Evolutionary conservation across 208 protist genomes (phyloP), one percentile per base, ranked within the genome.

Genomic region (Trypanosoma cruzi): DNA sequence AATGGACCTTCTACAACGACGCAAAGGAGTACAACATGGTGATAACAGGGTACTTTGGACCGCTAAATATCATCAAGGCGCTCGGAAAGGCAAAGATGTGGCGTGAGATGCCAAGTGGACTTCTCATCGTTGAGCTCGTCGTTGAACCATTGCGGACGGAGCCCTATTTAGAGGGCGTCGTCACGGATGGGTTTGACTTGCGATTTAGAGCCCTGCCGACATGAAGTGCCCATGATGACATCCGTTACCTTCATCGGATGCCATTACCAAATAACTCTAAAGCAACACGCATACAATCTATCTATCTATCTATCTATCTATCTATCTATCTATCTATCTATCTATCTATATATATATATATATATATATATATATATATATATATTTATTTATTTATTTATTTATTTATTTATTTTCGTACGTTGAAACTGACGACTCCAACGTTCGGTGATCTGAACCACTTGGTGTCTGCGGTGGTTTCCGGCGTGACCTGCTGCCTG

Each of bases 321-420:
- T n/a, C n/a, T 44, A 44, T 13, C 13, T 44, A 5, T 44, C 37
- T 16, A 16, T 44, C 8, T 16, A 44, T 44, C 5, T 13, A 13
- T 44, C 5, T 44, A 44, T 44, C 37, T 44, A 44, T 13, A 44
- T 44, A 13, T 44, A 44, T 13, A 13, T 44, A 44, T 13, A 16
- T 44, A 13, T 13, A 16, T 44, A 44, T 44, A 44, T 44, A 44
- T 44, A 44, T 44, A 44, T 44, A 44, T 44, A 44, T 13, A 44
- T 44, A 44, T 44, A 44, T 44, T 16, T n/a, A n/a, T n/a, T n/a
- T n/a, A n/a, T n/a, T n/a, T n/a, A n/a, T n/a, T n/a, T n/a, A n/a
- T n/a, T n/a, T n/a, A n/a, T n/a, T n/a, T n/a, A 99, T 99, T 75
- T 99, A 98, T 86, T 99, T 98, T 88, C 73, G 91, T 53, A 99